Percentiles rank a stretch among this genome's conserved stretches.
phyloP scores from a whole-genome alignment of 768 basidiomycete genomes.

The Botryobasidium botryosum region DNA sequence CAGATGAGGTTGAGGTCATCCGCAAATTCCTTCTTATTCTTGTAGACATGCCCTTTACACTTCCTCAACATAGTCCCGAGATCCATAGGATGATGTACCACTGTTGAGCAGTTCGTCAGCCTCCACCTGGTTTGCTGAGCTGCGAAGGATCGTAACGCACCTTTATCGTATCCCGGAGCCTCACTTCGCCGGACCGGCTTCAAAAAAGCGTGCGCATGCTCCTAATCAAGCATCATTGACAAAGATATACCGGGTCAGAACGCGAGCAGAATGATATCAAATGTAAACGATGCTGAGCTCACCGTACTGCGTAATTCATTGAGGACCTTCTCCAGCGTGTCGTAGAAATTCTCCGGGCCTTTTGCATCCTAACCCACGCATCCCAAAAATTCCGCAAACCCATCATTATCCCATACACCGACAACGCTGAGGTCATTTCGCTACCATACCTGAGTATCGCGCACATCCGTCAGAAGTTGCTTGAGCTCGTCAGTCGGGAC shows the following conservation, averaged over 20 bases:
- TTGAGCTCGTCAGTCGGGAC: conserved; percentile 56
- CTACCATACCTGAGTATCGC: conserved; percentile 66
- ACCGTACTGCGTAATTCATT: conserved; percentile 56
- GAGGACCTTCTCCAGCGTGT: conserved; percentile 78
- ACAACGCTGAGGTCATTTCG: conserved; percentile 11
- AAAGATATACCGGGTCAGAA: conserved; percentile 7
- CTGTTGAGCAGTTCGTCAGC: conserved; percentile 27
- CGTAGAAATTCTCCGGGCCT: conserved; percentile 78
- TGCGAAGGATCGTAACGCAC: conserved; percentile 28
- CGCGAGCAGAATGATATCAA: conserved; percentile 15
- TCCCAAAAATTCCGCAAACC: conserved; percentile 16
- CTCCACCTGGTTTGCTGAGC: background rate
- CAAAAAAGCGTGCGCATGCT: conserved; percentile 83
- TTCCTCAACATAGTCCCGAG: conserved; percentile 83
- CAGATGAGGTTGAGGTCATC: conserved; percentile 93
- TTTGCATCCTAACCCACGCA: conserved; percentile 35
- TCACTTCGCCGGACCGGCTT: conserved; percentile 84
- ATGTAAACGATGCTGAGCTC: conserved; percentile 42
- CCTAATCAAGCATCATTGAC: conserved; percentile 42
- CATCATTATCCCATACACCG: conserved; percentile 7
- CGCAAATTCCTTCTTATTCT: conserved; percentile 84
- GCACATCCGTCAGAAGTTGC: conserved; percentile 66
- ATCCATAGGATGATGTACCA: conserved; percentile 93
- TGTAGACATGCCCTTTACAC: conserved; percentile 82
- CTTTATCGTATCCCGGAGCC: conserved; percentile 84